These are phyloP conservation scores for Hymenoscyphus albidus DNA, from an alignment of 2,329 filamentous ascomycete genomes.

Conservation along the genomic window DNA sequence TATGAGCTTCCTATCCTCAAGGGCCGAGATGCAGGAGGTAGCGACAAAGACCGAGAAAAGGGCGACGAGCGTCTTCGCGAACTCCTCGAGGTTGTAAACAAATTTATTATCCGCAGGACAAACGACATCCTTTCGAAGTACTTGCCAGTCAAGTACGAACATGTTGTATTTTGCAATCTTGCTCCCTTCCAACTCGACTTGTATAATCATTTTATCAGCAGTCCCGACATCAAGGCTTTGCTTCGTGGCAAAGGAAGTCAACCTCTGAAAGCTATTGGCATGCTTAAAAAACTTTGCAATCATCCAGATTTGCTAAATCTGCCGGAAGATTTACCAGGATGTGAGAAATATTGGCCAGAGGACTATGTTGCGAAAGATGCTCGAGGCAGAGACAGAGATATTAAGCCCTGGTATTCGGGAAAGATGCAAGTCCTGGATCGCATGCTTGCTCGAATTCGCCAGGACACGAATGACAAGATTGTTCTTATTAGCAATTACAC, in stretches of 20 bases:
- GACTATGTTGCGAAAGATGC: constrained; percentile 87
- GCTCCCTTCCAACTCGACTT: constrained; percentile 88
- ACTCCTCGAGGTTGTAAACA: constrained; percentile 83
- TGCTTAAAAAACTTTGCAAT: constrained; percentile 98
- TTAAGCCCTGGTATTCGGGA: constrained; percentile 94
- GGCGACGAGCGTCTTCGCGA: constrained; percentile 82
- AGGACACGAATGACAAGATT: constrained; percentile 98
- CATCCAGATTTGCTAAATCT: constrained; percentile 91
- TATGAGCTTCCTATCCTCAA: constrained; percentile 90
- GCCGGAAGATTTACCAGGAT: constrained; percentile 78
- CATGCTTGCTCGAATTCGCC: constrained; percentile 92
- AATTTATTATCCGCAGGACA: constrained; percentile 95
- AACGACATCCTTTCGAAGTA: constrained; percentile 99
- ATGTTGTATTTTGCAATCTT: constrained; percentile 96
- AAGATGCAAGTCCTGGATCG: constrained; percentile 98
- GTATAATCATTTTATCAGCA: constrained; percentile 96
- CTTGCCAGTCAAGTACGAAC: constrained; percentile 95
- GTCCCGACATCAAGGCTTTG: constrained; percentile 88
- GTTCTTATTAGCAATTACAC: constrained; percentile 99
- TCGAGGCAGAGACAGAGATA: constrained; percentile 82
- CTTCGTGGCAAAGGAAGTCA: constrained; percentile 92
- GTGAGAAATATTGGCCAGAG: constrained; percentile 74
- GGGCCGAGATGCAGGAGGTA: constrained; percentile 85
- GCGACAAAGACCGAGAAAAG: constrained; percentile 74
- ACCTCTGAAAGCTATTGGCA: constrained; percentile 90